phyloP scores from a whole-genome alignment of 768 basidiomycete species.

The Russula griseocarnosa region DNA sequence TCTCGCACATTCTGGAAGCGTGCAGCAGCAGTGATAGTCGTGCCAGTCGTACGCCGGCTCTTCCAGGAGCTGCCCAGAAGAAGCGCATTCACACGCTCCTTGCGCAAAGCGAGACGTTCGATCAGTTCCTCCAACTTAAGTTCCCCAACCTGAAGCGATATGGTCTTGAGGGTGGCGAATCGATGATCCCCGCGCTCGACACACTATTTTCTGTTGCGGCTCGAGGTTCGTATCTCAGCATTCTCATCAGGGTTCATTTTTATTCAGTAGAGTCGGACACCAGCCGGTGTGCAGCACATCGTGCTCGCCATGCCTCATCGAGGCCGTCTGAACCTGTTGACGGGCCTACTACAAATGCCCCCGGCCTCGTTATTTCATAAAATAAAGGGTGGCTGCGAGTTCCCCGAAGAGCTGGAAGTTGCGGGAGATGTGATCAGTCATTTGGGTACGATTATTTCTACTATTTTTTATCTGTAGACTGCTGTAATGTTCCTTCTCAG shows the following conservation, averaged over 20 bases:
- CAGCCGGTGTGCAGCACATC: conserved; percentile 65
- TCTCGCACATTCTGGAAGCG: conserved; percentile 79
- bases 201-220: conserved; percentile 67
- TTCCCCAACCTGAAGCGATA: conserved; percentile 88
- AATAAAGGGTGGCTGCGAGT: conserved; percentile 74
- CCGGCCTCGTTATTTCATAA: conserved; percentile 78
- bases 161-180: conserved; percentile 89
- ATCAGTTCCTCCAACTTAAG: conserved; percentile 80
- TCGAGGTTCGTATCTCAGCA: conserved; percentile 39
- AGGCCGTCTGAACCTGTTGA: conserved; percentile 81
- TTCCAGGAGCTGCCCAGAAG: conserved; percentile 39
- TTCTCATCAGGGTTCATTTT: not conserved
- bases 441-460: conserved; percentile 46
- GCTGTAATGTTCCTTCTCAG: conserved; percentile 34
- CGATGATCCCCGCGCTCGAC: conserved; percentile 87
- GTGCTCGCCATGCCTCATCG: conserved; percentile 86
- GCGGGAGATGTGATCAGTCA: conserved; percentile 89
- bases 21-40: not conserved
- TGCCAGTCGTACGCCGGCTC: conserved; percentile 35
- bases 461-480: conserved; percentile 1
- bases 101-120: conserved; percentile 73
- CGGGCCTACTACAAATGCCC: conserved; percentile 65
- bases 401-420: conserved; percentile 59
- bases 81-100: conserved; percentile 64
- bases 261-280: not conserved